Base-by-base conservation (phyloP, 2,329 filamentous ascomycete species). In the Botrytis byssoidea region DNA sequence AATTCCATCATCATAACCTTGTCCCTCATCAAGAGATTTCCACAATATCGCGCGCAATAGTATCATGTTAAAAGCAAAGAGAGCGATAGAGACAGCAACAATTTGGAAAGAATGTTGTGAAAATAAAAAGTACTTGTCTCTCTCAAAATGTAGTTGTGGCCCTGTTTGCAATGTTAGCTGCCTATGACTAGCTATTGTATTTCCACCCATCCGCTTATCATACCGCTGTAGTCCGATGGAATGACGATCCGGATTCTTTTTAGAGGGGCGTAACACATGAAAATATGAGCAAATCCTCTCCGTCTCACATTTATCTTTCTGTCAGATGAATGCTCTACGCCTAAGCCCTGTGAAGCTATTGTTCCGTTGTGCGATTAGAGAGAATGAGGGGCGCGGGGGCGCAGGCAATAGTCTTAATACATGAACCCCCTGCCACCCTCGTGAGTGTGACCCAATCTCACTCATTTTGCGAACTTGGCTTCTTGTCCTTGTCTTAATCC, bases 1-100 rank as follows among this genome's bases (percentile, higher is more conserved):
- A 72, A 69, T 72, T 72, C 71, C 71, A 68, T 51, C 40, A 46
- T 72, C 40, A 44, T 68, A 68, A 40, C 46, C 46, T 55, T 40
- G 35, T 42, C 35, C 63, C 51, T 44, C 60, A 37, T 68, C n/a
- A 44, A 48, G 32, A 68, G 42, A 46, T 48, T 22, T 60, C 63
- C 63, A 72, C 57, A 46, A 66, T 40, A 68, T 68, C 5, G 44
- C 14, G 29, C 22, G 29, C 16, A 69, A 60, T 42, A 40, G 9
- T 72, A 72, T 69, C 55, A 72, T 72, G 40, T 46, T 72, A 72
- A 63, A 42, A 9, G 16, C 44, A 70, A 46, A 1, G n/a, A 44
- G 3, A 25, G 40, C 16, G 20, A 61, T 35, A 18, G 12, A 61
- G 40, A 32, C 4, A 37, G 42, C 29, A n/a, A 37, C 20, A 14